Base-by-base conservation (phyloP, 2,329 filamentous ascomycete species). In the Cladosporium phlei region DNA sequence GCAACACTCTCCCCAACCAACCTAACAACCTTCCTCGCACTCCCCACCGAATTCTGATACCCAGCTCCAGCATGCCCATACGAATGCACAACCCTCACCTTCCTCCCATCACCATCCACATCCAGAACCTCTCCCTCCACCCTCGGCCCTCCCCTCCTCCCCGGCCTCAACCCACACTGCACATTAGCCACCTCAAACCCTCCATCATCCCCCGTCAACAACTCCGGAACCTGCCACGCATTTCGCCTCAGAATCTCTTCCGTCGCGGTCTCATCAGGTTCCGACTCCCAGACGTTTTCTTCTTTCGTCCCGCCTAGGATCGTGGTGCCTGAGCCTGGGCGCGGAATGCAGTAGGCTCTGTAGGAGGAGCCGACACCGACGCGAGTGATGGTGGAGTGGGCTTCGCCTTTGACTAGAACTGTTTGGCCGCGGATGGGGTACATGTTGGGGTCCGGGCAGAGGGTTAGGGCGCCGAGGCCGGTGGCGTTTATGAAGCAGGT, bases 21-120 rank as follows among this genome's bases (percentile, higher is more conserved):
- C 29, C 37, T 50, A 32, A 59, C 27, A 3, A 61, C 57, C 46
- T 55, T 46, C 37, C 55, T 59, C 32, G 59, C 57, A 42, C 45
- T 46, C 5, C 61, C 61, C 12, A 63, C 46, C 12, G 58, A 61
- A 38, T 64, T 62, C 53, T 65, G 62, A 54, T 61, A 70, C 45
- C 72, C 72, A 32, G 65, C 70, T 2, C 70, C 70, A 17, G 64
- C 66, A 66, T 74, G 69, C 10, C 71, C 72, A 66, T 74, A 75
- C 42, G 64, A 59, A 66, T 74, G 72, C 28, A 73, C 65, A 8
- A 73, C 61, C 45, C n/a, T n/a, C n/a, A 52, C 57, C 55, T 54
- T 59, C 11, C 52, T 53, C 3, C 55, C 59, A n/a, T n/a, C n/a
- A 10, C 61, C 57, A 17, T 53, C 56, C 3, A 54, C 59, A n/a